These are phyloP conservation scores for Debaryomyces tyrocola DNA, from an alignment of 805 yeast species.

Conservation along the genomic window DNA sequence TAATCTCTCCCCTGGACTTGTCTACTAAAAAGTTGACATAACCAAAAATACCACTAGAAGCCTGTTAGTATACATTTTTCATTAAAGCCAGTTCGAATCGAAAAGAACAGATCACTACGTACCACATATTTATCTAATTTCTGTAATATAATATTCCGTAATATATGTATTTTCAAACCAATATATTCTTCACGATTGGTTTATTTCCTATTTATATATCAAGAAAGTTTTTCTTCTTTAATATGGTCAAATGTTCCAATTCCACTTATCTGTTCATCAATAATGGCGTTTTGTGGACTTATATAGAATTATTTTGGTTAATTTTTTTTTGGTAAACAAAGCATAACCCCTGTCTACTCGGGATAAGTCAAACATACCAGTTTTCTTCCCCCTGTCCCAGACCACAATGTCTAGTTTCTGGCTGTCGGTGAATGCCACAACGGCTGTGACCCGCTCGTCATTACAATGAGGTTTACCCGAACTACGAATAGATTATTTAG, in stretches of 20 bases:
- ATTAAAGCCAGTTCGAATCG: neutral
- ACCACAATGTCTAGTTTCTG: too few relatives aligned
- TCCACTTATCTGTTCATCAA: neutral
- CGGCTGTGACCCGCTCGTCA: too few relatives aligned
- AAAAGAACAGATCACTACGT: constrained; percentile 3
- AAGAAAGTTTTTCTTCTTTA: neutral
- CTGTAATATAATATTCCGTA: neutral
- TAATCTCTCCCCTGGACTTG: constrained; percentile 87
- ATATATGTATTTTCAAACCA: too few relatives aligned
- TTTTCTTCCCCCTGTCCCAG: too few relatives aligned
- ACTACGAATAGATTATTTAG: too few relatives aligned
- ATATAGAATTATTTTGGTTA: neutral
- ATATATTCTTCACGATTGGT: too few relatives aligned
- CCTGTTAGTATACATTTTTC: neutral
- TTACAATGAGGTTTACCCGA: too few relatives aligned
- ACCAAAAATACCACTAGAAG: constrained; percentile 89
- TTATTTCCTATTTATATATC: neutral
- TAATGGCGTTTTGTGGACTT: constrained; percentile 4
- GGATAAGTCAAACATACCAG: neutral
- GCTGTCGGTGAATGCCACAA: too few relatives aligned
- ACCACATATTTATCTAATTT: constrained; percentile 8
- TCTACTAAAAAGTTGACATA: constrained; percentile 94
- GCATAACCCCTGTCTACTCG: constrained; percentile 1
- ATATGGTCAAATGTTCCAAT: neutral
- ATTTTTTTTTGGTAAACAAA: constrained; percentile 1